A percentile compares a stretch with the other conserved stretches of the same genome.
Evolutionary conservation across 768 basidiomycete genomes (phyloP).

Genomic region (Termitomyces titanicus): DNA sequence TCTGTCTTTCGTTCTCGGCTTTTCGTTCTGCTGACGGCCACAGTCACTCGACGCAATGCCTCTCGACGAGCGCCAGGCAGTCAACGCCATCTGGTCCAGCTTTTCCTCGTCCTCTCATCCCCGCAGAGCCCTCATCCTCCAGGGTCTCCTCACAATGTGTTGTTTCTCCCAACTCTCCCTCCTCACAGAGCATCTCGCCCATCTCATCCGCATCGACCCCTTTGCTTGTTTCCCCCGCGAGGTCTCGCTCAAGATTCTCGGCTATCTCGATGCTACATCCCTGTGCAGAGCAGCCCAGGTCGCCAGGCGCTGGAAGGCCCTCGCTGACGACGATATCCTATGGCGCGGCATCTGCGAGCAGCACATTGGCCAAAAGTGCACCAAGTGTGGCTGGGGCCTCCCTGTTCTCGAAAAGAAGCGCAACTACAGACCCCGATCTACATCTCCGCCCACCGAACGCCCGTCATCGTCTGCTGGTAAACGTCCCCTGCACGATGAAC

Average conservation of each 20-base stretch:
- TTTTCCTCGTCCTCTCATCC: conserved; percentile 94
- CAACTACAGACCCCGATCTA: conserved; percentile 34
- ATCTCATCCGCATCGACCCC: conserved; percentile 95
- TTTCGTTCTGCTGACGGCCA: too few relatives aligned
- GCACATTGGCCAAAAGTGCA: conserved; percentile 95
- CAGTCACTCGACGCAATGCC: conserved; percentile 93
- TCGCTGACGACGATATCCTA: conserved; percentile 93
- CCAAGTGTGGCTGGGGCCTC: conserved; percentile 96
- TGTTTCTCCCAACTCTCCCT: conserved; percentile 98
- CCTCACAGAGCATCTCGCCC: conserved; percentile 85
- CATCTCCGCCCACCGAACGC: conserved; percentile 13
- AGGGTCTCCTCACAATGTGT: conserved; percentile 97
- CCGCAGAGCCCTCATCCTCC: conserved; percentile 89
- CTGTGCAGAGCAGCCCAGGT: conserved; percentile 94
- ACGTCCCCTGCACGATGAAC: conserved; percentile 32
- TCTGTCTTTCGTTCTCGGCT: too few relatives aligned
- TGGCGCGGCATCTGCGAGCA: conserved; percentile 98
- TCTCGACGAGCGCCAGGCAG: conserved; percentile 77
- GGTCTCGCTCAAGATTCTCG: conserved; percentile 80
- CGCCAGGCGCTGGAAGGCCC: conserved; percentile 72
- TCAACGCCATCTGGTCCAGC: conserved; percentile 93
- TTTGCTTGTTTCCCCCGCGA: conserved; percentile 89
- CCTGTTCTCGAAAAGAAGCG: conserved; percentile 83
- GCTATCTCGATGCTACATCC: conserved; percentile 87
- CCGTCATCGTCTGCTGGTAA: conserved; percentile 25